Percentiles rank a stretch among this genome's conserved stretches.
Conservation (phyloP, 768 basidiomycete genomes). For the Suillus tomentosus region DNA sequence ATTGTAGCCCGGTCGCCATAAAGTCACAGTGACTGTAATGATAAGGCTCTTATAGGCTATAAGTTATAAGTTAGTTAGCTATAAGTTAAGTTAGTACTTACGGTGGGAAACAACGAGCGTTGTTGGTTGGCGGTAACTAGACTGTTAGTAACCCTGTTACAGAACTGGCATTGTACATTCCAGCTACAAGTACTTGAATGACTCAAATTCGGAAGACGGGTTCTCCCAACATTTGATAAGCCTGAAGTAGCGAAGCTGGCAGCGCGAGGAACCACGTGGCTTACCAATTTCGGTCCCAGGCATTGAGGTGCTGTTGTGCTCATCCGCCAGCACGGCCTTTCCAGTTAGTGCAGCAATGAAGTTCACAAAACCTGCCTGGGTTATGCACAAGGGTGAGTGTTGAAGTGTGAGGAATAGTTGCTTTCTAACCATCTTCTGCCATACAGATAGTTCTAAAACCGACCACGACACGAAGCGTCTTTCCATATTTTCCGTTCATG, state of each 20-base stretch:
- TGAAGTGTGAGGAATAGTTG: not conserved
- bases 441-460: slow-evolving; percentile 49
- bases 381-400: slow-evolving; percentile 67
- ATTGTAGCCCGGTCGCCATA: not conserved
- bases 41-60: too few relatives aligned
- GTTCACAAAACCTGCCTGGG: slow-evolving; percentile 90
- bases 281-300: not conserved
- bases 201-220: too few relatives aligned
- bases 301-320: not conserved
- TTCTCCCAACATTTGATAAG: too few relatives aligned
- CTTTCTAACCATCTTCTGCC: not conserved
- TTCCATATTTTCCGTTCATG: slow-evolving; percentile 90
- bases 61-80: too few relatives aligned
- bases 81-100: too few relatives aligned
- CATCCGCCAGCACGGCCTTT: not conserved
- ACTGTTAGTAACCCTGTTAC: not conserved
- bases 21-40: too few relatives aligned
- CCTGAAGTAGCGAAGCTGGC: too few relatives aligned
- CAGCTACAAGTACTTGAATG: too few relatives aligned
- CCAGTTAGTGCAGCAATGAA: slow-evolving; percentile 50
- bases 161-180: too few relatives aligned
- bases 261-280: not conserved
- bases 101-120: too few relatives aligned
- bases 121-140: not conserved
- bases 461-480: slow-evolving; percentile 65